phyloP scores from a whole-genome alignment of 2,329 filamentous ascomycete genomes.

The Colletotrichum sp. region DNA sequence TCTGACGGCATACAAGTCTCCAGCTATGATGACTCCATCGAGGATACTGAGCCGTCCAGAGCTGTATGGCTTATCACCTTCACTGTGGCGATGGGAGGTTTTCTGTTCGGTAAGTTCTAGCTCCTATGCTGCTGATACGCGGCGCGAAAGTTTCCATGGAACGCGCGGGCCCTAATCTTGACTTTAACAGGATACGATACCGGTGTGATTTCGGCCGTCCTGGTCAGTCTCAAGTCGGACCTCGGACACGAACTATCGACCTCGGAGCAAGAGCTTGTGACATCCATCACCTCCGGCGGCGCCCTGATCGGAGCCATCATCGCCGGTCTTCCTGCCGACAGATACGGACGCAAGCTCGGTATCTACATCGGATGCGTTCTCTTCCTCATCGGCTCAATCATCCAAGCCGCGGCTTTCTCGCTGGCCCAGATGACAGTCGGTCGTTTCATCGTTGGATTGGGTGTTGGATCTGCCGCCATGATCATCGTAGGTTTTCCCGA shows the following conservation, averaged over 20 bases:
- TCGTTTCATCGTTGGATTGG: slow-evolving; percentile 52
- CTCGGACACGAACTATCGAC: slow-evolving; percentile 44
- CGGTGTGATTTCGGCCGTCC: slow-evolving; percentile 52
- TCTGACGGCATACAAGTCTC: slow-evolving; percentile 24
- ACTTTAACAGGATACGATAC: slow-evolving; percentile 47
- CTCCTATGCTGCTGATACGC: not conserved
- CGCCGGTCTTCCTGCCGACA: slow-evolving; percentile 41
- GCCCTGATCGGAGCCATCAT: slow-evolving; percentile 47
- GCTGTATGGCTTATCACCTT: slow-evolving; percentile 31
- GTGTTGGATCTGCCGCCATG: slow-evolving; percentile 55
- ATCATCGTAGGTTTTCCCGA: slow-evolving; percentile 34
- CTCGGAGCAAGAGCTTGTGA: slow-evolving; percentile 56
- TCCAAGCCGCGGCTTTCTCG: slow-evolving; percentile 38
- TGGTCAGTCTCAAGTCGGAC: slow-evolving; percentile 44
- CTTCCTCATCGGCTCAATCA: slow-evolving; percentile 41
- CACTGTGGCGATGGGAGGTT: slow-evolving; percentile 30
- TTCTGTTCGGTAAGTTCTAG: slow-evolving; percentile 26
- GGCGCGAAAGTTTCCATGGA: not conserved
- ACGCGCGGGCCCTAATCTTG: not conserved
- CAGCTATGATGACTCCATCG: slow-evolving; percentile 29
- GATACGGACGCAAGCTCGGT: slow-evolving; percentile 42
- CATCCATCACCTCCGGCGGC: slow-evolving; percentile 55
- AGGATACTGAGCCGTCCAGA: slow-evolving; percentile 26
- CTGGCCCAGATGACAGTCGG: slow-evolving; percentile 49
- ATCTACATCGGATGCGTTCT: slow-evolving; percentile 46